Conservation (phyloP, 176 grass and related monocot genomes). For the Ensete ventricosum region DNA sequence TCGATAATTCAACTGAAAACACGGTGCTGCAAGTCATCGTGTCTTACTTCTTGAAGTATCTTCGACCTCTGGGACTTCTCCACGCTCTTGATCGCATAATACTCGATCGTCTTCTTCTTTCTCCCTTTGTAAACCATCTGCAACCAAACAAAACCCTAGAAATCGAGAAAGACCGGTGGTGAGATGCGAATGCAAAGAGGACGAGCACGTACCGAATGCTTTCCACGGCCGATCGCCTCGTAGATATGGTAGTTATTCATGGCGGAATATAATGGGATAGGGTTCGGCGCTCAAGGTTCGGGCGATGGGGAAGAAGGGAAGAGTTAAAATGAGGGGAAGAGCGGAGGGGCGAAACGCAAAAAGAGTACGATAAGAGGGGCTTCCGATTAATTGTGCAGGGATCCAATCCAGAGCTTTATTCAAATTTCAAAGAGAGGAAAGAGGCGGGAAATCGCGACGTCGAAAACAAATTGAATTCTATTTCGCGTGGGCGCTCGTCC, state of each 20-base stretch:
- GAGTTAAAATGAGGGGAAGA: too few species aligned
- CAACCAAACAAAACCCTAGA: background rate
- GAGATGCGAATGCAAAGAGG: background rate
- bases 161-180: background rate
- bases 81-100: conserved; percentile 95
- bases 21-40: background rate
- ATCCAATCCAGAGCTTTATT: too few species aligned
- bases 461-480: too few species aligned
- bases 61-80: conserved; percentile 93
- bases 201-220: conserved; percentile 61
- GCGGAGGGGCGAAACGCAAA: too few species aligned
- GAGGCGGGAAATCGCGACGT: too few species aligned
- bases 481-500: too few species aligned
- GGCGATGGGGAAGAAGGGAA: too few species aligned
- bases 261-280: background rate
- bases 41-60: conserved; percentile 85
- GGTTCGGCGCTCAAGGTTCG: background rate
- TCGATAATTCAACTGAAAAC: background rate
- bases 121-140: conserved; percentile 92
- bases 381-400: too few species aligned
- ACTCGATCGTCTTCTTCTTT: conserved; percentile 98
- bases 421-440: too few species aligned
- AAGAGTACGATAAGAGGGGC: too few species aligned
- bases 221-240: conserved; percentile 90
- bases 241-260: conserved; percentile 99